A percentile compares a stretch with the other conserved stretches of the same genome.
phyloP scores from a whole-genome alignment of 768 basidiomycete genomes.

The Rhodocollybia butyracea region DNA sequence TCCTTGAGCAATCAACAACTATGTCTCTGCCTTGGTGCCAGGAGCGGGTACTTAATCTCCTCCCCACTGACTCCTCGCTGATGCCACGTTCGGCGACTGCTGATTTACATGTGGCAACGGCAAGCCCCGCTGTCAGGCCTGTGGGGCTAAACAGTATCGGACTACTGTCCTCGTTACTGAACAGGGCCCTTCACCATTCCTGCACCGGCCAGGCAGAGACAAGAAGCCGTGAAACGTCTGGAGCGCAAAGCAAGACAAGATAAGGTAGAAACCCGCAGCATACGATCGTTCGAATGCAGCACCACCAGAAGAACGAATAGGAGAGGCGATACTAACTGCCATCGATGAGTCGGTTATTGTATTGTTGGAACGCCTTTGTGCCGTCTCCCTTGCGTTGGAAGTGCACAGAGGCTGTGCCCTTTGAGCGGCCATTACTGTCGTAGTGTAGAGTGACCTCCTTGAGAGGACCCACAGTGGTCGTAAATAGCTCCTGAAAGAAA shows the following conservation, averaged over 20 bases:
- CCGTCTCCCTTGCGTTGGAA: conserved; percentile 89
- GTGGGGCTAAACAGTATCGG: too few relatives aligned
- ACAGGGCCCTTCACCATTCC: too few relatives aligned
- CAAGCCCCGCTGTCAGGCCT: too few relatives aligned
- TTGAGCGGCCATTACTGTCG: conserved; percentile 81
- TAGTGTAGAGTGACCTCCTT: conserved; percentile 83
- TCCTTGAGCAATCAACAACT: conserved; percentile 26
- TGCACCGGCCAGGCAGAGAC: conserved; percentile 33
- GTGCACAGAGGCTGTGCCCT: conserved; percentile 84
- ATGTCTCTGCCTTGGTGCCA: conserved; percentile 36
- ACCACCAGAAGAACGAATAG: conserved; percentile 31
- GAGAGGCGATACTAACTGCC: conserved; percentile 94
- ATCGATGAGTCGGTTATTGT: conserved; percentile 99
- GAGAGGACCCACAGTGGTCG: conserved; percentile 84
- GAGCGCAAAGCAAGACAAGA: conserved; percentile 19
- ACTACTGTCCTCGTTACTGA: too few relatives aligned
- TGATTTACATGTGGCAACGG: too few relatives aligned
- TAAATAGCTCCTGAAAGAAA: conserved; percentile 79
- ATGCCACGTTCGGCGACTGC: too few relatives aligned
- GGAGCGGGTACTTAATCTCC: too few relatives aligned
- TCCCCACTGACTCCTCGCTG: too few relatives aligned
- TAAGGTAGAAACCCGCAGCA: conserved; percentile 5
- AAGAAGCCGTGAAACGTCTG: conserved; percentile 38
- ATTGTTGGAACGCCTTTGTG: conserved; percentile 86
- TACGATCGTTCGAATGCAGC: conserved; percentile 11